phyloP scores from a whole-genome alignment of 306 rosid species.

The Vigna radiata region DNA sequence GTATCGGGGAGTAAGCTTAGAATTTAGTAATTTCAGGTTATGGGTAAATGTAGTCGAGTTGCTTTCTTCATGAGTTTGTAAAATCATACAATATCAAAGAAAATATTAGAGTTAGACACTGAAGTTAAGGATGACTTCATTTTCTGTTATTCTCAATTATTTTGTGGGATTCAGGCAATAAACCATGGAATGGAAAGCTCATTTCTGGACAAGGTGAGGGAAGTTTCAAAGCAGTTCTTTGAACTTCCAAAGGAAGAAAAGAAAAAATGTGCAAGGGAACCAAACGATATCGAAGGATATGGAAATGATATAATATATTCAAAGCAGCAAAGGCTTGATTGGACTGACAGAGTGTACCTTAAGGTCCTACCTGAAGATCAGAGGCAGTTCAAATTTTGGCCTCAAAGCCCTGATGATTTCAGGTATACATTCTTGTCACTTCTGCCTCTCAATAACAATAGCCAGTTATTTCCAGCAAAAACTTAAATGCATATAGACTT shows the following conservation, averaged over 20 bases:
- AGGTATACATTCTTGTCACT: constrained; percentile 48
- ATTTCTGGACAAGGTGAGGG: constrained; percentile 49
- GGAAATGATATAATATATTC: constrained; percentile 55
- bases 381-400: constrained; percentile 66
- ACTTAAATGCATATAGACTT: too few species aligned
- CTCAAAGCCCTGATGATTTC: constrained; percentile 57
- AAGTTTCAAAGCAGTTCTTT: constrained; percentile 52
- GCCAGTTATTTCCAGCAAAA: too few species aligned
- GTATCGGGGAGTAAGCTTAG: not conserved
- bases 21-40: not conserved
- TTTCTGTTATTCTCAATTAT: not conserved
- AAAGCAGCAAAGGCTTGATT: constrained; percentile 65
- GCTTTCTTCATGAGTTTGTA: not conserved
- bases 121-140: not conserved
- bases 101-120: not conserved
- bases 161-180: constrained; percentile 47
- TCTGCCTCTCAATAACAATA: not conserved
- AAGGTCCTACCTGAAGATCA: constrained; percentile 58
- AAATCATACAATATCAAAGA: not conserved
- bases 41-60: not conserved
- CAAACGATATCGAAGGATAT: constrained; percentile 59
- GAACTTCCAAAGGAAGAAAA: constrained; percentile 59
- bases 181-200: constrained; percentile 53
- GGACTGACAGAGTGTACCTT: constrained; percentile 72
- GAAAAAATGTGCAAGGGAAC: constrained; percentile 50